Conservation (phyloP, 495 filamentous ascomycete species). For the Penicillium parvum region DNA sequence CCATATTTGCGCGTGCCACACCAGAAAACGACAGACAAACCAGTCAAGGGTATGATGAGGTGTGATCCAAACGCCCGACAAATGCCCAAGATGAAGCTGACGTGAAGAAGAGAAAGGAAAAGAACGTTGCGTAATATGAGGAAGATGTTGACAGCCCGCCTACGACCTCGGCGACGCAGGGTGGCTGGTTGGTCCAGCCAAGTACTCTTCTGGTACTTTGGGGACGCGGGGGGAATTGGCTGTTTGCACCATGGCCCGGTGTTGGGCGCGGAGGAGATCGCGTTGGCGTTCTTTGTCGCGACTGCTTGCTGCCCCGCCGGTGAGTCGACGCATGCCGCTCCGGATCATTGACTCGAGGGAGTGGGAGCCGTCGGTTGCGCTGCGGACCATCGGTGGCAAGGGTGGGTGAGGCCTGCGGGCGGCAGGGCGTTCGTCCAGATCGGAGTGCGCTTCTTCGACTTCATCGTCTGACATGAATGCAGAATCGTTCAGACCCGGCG, state of each 20-base stretch:
- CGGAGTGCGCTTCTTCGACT: slow-evolving; percentile 44
- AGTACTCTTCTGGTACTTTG: slow-evolving; percentile 57
- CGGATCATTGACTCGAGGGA: slow-evolving; percentile 66
- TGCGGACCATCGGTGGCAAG: slow-evolving; percentile 40
- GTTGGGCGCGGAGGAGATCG: slow-evolving; percentile 52
- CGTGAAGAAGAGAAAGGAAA: slow-evolving; percentile 3
- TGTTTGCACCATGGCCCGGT: slow-evolving; percentile 40
- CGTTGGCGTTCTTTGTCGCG: slow-evolving; percentile 58
- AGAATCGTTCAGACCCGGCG: slow-evolving; percentile 35
- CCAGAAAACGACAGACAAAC: neutral
- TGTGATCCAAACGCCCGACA: slow-evolving; percentile 19
- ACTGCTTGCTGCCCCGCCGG: slow-evolving; percentile 50
- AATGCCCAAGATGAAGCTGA: slow-evolving; percentile 15
- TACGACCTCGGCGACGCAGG: slow-evolving; percentile 36
- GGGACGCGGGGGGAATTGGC: slow-evolving; percentile 56
- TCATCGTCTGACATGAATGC: slow-evolving; percentile 57
- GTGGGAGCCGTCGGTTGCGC: slow-evolving; percentile 50
- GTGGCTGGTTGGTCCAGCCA: slow-evolving; percentile 37
- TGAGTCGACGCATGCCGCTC: slow-evolving; percentile 63
- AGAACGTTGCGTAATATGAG: slow-evolving; percentile 1
- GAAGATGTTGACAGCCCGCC: neutral
- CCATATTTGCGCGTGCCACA: slow-evolving; percentile 1
- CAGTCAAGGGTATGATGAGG: slow-evolving; percentile 15
- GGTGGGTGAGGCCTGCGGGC: slow-evolving; percentile 48
- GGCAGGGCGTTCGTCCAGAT: slow-evolving; percentile 44